Base-by-base conservation (phyloP, 2,329 filamentous ascomycete species). In the Geosmithia morbida region DNA sequence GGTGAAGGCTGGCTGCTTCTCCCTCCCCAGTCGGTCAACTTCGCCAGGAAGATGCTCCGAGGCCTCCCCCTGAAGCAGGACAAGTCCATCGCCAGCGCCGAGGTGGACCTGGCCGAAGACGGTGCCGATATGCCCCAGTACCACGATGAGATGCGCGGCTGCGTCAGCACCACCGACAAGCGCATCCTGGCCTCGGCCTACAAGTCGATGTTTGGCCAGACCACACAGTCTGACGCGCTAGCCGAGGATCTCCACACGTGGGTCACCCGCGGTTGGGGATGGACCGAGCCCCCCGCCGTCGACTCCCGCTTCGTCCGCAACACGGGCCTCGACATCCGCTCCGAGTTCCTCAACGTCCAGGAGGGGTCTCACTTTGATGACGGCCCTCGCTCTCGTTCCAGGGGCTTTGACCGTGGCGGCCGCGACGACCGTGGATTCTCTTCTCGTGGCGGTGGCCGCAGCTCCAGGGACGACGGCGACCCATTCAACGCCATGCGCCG, bases 1-100 rank as follows among this genome's bases (percentile, higher is more conserved):
- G 85, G 85, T 43, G 70, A 85, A 57, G 84, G 81, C 48, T 87
- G 77, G 72, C 61, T 89, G 33, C 61, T 90, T 44, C 52, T 87
- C 2, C 67, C 77, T 1, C 62, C 75, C 11, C 57, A 69, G 14
- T 81, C 86, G 54, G 59, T 72, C 7, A 17, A 52, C 0, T 60
- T 66, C 43, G 67, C 76, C 2, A 68, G 74, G 43, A 55, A 57
- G 10, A 66, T 75, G 44, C 70, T 89, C 47, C 59, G 62, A 5
- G 71, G 71, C 3, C 67, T 88, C 14, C 81, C 81, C 14, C 69
- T 87, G 53, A 63, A 77, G 56, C 68, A 69, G 7, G 75, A 78
- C 53, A 57, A 62, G 4, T 65, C 65, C 1, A 59, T 87, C 1
- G 61, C 71, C 48, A 66, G 68, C 29, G 71, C 82, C 1, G 54